Conservation (phyloP, 768 basidiomycete species). For the Trametes sanguinea region DNA sequence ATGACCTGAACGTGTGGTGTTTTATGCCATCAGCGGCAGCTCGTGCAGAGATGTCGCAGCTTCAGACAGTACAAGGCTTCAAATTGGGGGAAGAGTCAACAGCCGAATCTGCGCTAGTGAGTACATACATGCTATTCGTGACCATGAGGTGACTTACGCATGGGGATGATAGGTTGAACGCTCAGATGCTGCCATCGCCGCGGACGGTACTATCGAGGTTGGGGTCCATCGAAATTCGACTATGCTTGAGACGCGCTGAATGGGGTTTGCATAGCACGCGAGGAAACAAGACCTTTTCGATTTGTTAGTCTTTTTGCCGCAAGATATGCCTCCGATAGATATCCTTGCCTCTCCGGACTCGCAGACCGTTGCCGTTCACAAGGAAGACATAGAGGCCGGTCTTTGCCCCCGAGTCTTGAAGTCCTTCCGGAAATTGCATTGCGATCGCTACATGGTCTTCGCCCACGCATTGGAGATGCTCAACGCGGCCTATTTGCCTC, state of each 20-base stretch:
- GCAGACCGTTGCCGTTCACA: background rate
- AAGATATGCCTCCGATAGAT: background rate
- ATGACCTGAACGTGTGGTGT: background rate
- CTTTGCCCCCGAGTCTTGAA: background rate
- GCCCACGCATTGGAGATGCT: background rate
- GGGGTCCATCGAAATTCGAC: background rate
- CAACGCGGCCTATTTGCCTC: background rate
- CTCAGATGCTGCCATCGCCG: no score
- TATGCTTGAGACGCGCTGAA: background rate
- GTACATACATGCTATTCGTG: no score
- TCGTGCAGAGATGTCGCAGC: background rate
- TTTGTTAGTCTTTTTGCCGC: background rate
- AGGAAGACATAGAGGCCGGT: background rate
- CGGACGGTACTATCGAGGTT: no score
- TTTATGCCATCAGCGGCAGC: background rate
- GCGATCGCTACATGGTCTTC: background rate
- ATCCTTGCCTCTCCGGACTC: background rate
- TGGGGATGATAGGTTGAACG: no score
- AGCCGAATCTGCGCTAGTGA: no score
- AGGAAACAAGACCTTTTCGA: background rate
- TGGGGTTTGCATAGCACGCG: no score
- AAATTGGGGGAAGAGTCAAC: no score
- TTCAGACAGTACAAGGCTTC: background rate
- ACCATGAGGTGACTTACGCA: no score
- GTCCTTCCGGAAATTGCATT: background rate